phyloP scores from a whole-genome alignment of 257 asterid genomes.

The Forsythia suspensa region DNA sequence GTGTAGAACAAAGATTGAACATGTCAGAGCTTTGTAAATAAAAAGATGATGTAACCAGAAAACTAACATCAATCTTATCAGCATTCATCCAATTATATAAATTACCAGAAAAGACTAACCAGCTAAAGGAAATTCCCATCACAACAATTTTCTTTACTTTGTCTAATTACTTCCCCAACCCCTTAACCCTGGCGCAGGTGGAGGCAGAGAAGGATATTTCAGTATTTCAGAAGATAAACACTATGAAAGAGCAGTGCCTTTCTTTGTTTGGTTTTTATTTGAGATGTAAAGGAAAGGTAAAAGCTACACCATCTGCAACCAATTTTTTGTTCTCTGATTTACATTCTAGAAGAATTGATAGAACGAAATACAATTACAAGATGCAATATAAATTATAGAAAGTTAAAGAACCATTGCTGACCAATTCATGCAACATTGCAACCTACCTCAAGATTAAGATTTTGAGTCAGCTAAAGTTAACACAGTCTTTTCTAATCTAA shows the following conservation, averaged over 20 bases:
- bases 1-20: conserved; percentile 3
- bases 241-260: background rate
- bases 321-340: background rate
- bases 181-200: background rate
- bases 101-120: conserved; percentile 7
- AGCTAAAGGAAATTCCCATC: background rate
- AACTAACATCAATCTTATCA: background rate
- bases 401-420: background rate
- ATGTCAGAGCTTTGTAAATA: background rate
- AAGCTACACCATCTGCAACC: background rate
- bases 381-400: background rate
- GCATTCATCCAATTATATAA: background rate
- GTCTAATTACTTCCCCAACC: background rate
- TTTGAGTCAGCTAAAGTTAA: background rate
- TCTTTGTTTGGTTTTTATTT: no score
- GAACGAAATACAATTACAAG: background rate
- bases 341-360: background rate
- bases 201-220: background rate
- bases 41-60: background rate
- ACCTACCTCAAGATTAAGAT: background rate
- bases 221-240: conserved; percentile 3
- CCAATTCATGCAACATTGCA: background rate
- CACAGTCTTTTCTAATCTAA: background rate
- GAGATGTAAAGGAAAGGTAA: background rate
- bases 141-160: background rate